Percentiles rank a stretch among this genome's conserved stretches.
Evolutionary conservation across 768 basidiomycete genomes (phyloP).

Genomic region (Suillus lakei): DNA sequence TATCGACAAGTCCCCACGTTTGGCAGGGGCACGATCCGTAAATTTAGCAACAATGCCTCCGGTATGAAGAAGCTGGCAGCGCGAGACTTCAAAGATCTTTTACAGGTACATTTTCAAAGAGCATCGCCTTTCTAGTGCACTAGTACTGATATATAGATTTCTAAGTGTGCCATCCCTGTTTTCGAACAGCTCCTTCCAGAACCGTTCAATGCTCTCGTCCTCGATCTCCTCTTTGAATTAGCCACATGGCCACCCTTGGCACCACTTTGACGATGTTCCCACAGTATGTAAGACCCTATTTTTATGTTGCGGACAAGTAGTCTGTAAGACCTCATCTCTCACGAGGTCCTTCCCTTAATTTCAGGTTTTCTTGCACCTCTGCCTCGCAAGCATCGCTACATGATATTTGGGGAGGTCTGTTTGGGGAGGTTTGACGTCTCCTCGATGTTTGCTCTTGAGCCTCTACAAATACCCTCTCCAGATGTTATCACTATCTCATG

Average conservation of each 20-base stretch:
- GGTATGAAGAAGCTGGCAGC: conserved; percentile 40
- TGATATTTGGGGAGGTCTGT: neutral
- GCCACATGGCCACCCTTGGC: conserved; percentile 19
- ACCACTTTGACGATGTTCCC: neutral
- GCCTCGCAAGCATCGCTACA: neutral
- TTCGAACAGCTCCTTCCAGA: conserved; percentile 21
- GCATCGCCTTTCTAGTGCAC: too few relatives aligned
- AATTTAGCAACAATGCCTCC: conserved; percentile 35
- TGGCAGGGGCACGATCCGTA: conserved; percentile 34
- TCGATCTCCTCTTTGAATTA: conserved; percentile 19
- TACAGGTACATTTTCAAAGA: too few relatives aligned
- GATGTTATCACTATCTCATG: neutral
- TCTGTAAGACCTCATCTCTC: neutral
- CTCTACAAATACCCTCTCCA: neutral
- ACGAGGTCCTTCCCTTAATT: neutral
- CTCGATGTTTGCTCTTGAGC: neutral
- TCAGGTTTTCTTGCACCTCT: neutral
- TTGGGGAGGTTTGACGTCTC: neutral
- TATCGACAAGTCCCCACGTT: conserved; percentile 36
- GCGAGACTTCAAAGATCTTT: too few relatives aligned
- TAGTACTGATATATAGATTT: neutral
- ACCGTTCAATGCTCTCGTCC: conserved; percentile 15
- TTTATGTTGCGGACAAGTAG: neutral
- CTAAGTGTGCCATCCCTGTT: conserved; percentile 16
- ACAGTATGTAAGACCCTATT: neutral